phyloP scores from a whole-genome alignment of 441 rosid species.

The Syzygium syzygioides region DNA sequence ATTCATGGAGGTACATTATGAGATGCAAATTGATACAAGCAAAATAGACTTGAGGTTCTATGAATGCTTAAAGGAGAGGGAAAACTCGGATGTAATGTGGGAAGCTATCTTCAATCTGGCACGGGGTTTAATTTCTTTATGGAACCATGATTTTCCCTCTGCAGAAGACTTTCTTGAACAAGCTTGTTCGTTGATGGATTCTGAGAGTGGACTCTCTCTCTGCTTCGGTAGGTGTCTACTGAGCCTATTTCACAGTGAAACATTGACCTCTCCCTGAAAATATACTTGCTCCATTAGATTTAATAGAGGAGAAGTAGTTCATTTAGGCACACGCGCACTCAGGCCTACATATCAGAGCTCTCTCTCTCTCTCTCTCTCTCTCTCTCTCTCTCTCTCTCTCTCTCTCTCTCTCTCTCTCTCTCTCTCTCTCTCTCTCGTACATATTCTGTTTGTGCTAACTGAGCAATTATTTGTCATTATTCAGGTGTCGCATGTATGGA shows the following conservation, averaged over 20 bases:
- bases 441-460: neutral
- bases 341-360: neutral
- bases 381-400: neutral
- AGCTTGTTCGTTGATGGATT: constrained; percentile 51
- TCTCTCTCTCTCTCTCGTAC: neutral
- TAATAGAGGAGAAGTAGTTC: neutral
- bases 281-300: neutral
- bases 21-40: constrained; percentile 39
- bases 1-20: constrained; percentile 60
- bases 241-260: neutral
- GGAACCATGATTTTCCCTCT: constrained; percentile 43
- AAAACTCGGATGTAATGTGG: constrained; percentile 55
- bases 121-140: constrained; percentile 45
- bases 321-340: neutral
- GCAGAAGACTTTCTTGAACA: constrained; percentile 61
- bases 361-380: neutral
- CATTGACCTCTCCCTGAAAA: neutral
- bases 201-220: constrained; percentile 70
- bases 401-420: neutral
- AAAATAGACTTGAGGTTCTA: constrained; percentile 40
- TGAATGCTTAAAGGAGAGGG: constrained; percentile 38
- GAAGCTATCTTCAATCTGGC: constrained; percentile 47
- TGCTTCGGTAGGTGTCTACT: constrained; percentile 55
- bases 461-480: neutral
- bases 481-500: constrained; percentile 66